A percentile compares a stretch with the other conserved stretches of the same genome.
phyloP scores from a whole-genome alignment of 805 yeast species.

The Wickerhamomyces hampshirensis region DNA sequence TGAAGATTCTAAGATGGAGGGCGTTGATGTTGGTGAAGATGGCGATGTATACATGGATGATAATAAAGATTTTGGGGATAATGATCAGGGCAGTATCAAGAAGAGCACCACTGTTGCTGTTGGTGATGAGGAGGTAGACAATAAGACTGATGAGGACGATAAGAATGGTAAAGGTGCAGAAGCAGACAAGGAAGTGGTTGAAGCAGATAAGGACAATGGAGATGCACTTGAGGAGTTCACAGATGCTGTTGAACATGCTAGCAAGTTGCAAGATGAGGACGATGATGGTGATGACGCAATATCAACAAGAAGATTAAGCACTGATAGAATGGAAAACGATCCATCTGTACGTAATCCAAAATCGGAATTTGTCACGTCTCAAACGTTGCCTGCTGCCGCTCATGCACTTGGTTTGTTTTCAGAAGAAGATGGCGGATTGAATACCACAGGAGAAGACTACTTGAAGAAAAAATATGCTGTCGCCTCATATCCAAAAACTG shows the following conservation, averaged over 20 bases:
- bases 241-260: constrained; percentile 13
- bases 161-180: constrained; percentile 1
- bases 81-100: neutral
- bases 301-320: constrained; percentile 16
- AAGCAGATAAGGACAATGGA: constrained; percentile 4
- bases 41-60: constrained; percentile 4
- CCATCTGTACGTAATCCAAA: constrained; percentile 65
- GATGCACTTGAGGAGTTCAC: constrained; percentile 13
- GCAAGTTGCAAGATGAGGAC: neutral
- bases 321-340: constrained; percentile 41
- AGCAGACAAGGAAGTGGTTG: constrained; percentile 1
- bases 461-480: constrained; percentile 78
- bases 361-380: constrained; percentile 68
- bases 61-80: neutral
- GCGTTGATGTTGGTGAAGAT: constrained; percentile 1
- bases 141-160: constrained; percentile 1
- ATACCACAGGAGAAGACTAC: constrained; percentile 68
- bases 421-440: constrained; percentile 52
- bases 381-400: constrained; percentile 62
- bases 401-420: constrained; percentile 60
- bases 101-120: neutral
- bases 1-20: neutral
- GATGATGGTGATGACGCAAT: too few relatives aligned
- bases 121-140: neutral
- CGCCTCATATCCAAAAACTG: constrained; percentile 80